A percentile compares a stretch with the other conserved stretches of the same genome.
Conservation (phyloP, 208 protist species). For the Lotmaria passim region DNA sequence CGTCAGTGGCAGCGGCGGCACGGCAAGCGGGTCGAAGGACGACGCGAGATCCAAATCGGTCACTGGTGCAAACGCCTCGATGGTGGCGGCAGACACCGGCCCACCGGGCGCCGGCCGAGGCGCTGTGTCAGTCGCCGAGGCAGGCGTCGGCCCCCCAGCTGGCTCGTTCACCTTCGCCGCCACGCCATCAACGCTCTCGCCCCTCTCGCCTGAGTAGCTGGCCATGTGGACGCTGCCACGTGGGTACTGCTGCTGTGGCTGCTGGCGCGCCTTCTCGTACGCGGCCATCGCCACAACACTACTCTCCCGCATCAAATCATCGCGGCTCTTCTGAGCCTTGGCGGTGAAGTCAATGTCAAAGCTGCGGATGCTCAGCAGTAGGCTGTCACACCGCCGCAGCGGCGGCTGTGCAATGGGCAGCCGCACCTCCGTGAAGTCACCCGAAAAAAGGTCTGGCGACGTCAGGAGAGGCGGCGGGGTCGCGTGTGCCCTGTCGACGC, state of each 20-base stretch:
- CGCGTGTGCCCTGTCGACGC: not conserved
- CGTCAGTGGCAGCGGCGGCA: constrained; percentile 26
- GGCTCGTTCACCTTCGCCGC: too few relatives aligned
- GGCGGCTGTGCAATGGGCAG: not conserved
- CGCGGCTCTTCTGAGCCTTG: not conserved
- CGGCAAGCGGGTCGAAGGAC: constrained; percentile 21
- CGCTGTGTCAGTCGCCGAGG: too few relatives aligned
- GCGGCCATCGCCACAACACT: not conserved
- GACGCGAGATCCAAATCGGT: constrained; percentile 13
- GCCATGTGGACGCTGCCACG: too few relatives aligned
- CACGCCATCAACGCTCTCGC: too few relatives aligned
- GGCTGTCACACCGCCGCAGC: constrained; percentile 11
- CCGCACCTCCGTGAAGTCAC: constrained; percentile 4
- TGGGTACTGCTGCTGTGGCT: constrained; percentile 8
- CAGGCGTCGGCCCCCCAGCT: too few relatives aligned
- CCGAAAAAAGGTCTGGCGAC: not conserved
- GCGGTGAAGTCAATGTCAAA: not conserved
- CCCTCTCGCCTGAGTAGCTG: too few relatives aligned
- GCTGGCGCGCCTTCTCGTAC: not conserved
- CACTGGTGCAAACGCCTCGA: not conserved
- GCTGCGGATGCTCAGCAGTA: constrained; percentile 26
- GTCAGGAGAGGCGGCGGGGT: not conserved
- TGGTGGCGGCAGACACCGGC: not conserved
- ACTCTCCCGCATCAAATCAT: not conserved
- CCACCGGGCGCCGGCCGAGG: not conserved